Evolutionary conservation across 129 eudicot species (phyloP).

Genomic region (Chrysanthemum seticuspe): DNA sequence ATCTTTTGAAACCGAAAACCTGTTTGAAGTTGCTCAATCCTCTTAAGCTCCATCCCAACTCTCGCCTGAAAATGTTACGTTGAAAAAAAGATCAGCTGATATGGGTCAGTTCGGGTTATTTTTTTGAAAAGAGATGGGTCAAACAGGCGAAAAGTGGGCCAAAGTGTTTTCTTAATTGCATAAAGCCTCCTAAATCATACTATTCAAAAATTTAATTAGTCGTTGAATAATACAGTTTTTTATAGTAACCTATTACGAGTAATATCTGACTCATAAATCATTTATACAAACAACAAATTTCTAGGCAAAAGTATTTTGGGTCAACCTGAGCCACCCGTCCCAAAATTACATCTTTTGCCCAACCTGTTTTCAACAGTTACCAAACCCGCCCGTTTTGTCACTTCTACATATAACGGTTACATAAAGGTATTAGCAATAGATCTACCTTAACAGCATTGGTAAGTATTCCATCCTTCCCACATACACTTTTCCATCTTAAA

Average conservation of each 20-base stretch:
- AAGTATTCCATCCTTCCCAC: constrained; percentile 68
- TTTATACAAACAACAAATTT: background rate
- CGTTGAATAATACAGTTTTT: no score
- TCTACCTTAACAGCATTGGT: constrained; percentile 62
- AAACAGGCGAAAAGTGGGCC: background rate
- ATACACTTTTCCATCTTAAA: constrained; percentile 56
- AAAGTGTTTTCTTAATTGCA: background rate
- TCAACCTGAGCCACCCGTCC: background rate
- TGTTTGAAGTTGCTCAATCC: constrained; percentile 38
- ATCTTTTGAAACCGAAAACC: constrained; percentile 44
- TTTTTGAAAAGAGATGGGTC: background rate
- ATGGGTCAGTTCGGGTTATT: background rate
- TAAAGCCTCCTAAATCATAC: background rate
- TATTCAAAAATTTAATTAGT: background rate
- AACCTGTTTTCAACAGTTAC: background rate
- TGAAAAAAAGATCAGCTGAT: background rate
- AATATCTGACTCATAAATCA: background rate
- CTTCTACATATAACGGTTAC: background rate
- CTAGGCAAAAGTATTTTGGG: constrained; percentile 1
- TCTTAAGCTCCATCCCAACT: constrained; percentile 53
- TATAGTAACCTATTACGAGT: background rate
- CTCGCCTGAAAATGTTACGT: constrained; percentile 39
- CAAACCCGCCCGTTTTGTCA: background rate
- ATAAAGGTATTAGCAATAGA: background rate
- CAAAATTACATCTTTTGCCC: background rate